Evolutionary conservation across 2,329 filamentous ascomycete species (phyloP).

Genomic region (Sporothrix phasma): DNA sequence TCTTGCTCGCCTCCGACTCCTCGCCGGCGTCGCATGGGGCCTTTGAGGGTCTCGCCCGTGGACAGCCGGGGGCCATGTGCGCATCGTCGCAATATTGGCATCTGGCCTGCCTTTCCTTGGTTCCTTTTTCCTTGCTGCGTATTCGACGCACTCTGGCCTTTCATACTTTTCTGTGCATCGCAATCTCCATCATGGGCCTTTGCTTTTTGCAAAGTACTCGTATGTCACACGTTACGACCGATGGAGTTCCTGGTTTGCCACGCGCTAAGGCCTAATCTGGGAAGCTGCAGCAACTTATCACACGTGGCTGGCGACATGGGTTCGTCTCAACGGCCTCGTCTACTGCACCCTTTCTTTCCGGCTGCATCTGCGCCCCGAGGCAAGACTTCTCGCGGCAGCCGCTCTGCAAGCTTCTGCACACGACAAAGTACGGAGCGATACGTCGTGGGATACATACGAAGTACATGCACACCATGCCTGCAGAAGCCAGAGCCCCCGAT

Average conservation of each 20-base stretch:
- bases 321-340: neutral
- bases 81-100: neutral
- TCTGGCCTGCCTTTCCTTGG: neutral
- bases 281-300: neutral
- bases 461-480: neutral
- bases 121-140: neutral
- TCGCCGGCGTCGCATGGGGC: neutral
- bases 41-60: neutral
- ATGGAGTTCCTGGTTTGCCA: neutral
- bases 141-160: neutral
- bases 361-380: neutral
- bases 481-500: too few relatives aligned
- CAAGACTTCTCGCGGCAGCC: neutral
- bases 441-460: neutral
- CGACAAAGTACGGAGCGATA: neutral
- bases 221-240: neutral
- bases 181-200: neutral
- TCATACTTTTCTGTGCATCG: too few relatives aligned
- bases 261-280: neutral
- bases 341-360: neutral
- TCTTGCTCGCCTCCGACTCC: too few relatives aligned
- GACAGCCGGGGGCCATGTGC: neutral
- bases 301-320: conserved; percentile 6
- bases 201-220: too few relatives aligned
- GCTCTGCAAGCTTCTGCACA: neutral